Base-by-base conservation (phyloP, 2,329 filamentous ascomycete genomes). In the Lecanicillium sp. region DNA sequence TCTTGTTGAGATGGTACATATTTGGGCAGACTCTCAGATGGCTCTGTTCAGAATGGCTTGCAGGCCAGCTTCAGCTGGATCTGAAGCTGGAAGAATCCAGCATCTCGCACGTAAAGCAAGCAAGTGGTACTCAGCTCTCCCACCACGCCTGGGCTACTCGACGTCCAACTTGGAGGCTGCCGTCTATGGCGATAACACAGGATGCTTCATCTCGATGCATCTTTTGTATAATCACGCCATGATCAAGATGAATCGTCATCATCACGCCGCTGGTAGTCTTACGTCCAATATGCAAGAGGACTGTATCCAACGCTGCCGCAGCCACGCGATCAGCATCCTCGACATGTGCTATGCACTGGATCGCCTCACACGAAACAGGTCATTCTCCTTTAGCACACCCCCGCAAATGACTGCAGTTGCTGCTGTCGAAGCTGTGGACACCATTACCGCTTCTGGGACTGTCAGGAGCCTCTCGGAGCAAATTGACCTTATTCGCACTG, bases 221-320 rank as follows among this genome's bases (percentile, higher is more conserved):
- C 62, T 81, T 19, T 61, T 84, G n/a, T 81, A 81, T 53, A 72
- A 82, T 52, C 70, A 75, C 33, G 69, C 77, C 1, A 58, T 77
- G 49, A 72, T 84, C 57, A 78, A 78, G 46, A 63, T 85, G 20
- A 80, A 82, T 48, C 72, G 83, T 29, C 73, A 82, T 49, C 68
- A 69, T 11, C 64, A 67, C 9, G 58, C 63, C 11, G 50, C 47
- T 5, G 45, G 42, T 9, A 58, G 57, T 25, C 55, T 75, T 4
- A 58, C 62, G 4, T 46, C 57, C 0, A 60, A 67, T 3, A 51
- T 60, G 20, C 54, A 70, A 11, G 48, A 55, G 3, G 63, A 68
- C 17, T 68, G 74, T 43, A 60, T 74, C 5, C 59, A 63, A 29
- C 56, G 62, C 12, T 69, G 73, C 18, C 61, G 66, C 29, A 63